These are phyloP conservation scores for Salicornia ramosissima DNA, from an alignment of 148 eudicot genomes.

Conservation along the genomic window DNA sequence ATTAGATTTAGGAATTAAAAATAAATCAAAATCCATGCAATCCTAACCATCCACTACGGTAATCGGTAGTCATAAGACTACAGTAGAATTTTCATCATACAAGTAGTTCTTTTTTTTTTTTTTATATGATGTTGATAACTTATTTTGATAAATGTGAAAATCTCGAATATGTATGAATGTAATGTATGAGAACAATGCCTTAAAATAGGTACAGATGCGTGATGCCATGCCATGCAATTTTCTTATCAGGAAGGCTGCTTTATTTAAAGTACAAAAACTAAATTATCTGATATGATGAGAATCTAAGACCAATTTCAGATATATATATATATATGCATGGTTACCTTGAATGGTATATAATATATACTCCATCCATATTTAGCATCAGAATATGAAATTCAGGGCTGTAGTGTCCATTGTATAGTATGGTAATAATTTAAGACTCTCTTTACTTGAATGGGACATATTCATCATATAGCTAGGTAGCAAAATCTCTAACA, in stretches of 20 bases:
- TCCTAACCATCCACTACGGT: too few relatives aligned
- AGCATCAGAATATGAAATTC: constrained; percentile 1
- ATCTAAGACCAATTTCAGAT: not conserved
- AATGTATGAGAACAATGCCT: not conserved
- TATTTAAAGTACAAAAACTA: not conserved
- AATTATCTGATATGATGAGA: not conserved
- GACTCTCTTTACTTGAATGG: not conserved
- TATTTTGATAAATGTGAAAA: too few relatives aligned
- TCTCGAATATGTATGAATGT: constrained; percentile 4
- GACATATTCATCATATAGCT: too few relatives aligned
- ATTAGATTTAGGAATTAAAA: too few relatives aligned
- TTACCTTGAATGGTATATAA: not conserved
- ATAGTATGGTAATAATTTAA: too few relatives aligned
- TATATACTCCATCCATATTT: too few relatives aligned
- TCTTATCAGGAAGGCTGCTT: not conserved
- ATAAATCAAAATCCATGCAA: too few relatives aligned
- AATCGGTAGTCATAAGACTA: too few relatives aligned
- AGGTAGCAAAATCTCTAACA: too few relatives aligned
- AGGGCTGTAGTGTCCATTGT: not conserved
- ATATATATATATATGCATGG: not conserved
- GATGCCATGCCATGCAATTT: not conserved
- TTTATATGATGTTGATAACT: too few relatives aligned
- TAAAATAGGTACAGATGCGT: not conserved
- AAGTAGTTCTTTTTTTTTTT: too few relatives aligned
- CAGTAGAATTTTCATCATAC: too few relatives aligned